Evolutionary conservation across 257 asterid genomes (phyloP).

Genomic region (Ocimum tenuiflorum): DNA sequence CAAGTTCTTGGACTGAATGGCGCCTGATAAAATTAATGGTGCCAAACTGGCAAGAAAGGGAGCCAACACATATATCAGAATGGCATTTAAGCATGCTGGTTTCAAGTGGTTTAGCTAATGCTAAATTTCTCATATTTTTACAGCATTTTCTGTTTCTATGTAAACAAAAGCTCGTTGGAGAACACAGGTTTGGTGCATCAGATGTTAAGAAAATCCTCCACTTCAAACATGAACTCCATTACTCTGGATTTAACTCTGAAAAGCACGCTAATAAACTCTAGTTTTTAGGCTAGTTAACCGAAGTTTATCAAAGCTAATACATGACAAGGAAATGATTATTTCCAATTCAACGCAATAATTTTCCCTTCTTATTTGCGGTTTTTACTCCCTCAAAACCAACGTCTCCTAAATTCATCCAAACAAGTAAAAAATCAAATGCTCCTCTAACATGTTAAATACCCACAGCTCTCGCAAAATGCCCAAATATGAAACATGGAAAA

Average conservation of each 20-base stretch:
- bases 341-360: neutral
- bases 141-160: neutral
- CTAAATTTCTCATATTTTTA: neutral
- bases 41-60: neutral
- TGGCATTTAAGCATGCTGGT: neutral
- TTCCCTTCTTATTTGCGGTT: neutral
- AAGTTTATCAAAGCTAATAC: neutral
- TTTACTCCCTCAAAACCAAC: neutral
- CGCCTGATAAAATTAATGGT: neutral
- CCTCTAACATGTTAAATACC: neutral
- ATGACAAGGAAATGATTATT: neutral
- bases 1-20: neutral
- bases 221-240: neutral
- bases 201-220: neutral
- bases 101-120: neutral
- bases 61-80: neutral
- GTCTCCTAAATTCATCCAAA: neutral
- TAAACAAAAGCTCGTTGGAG: neutral
- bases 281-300: neutral
- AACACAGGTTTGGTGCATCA: neutral
- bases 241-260: neutral
- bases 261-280: neutral
- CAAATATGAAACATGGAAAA: neutral
- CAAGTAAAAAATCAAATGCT: neutral
- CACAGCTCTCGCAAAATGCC: neutral